phyloP scores from a whole-genome alignment of 75 land plant species.

The Selaginella moellendorffii region DNA sequence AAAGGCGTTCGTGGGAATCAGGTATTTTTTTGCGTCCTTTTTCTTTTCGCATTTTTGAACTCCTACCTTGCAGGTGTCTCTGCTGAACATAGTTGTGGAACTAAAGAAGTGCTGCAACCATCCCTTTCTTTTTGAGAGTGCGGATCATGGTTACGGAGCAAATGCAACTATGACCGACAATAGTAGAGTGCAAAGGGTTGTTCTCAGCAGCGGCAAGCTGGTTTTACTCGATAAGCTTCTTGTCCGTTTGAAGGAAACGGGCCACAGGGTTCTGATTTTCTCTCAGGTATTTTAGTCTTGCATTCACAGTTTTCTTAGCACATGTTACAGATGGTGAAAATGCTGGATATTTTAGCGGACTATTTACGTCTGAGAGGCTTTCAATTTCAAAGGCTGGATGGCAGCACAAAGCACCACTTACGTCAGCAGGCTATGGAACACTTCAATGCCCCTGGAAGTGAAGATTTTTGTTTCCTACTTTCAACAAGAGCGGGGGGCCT shows the following conservation, averaged over 20 bases:
- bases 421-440: constrained; percentile 99
- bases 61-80: constrained; percentile 68
- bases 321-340: constrained; percentile 84
- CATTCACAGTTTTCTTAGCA: neutral
- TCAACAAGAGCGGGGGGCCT: constrained; percentile 98
- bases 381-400: constrained; percentile 95
- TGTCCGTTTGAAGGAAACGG: constrained; percentile 58
- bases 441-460: constrained; percentile 99
- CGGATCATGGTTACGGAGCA: constrained; percentile 99
- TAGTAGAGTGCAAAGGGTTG: constrained; percentile 75
- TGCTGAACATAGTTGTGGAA: constrained; percentile 95
- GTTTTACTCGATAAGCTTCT: constrained; percentile 86
- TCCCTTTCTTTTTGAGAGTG: constrained; percentile 99
- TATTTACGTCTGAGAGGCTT: constrained; percentile 89
- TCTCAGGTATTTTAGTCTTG: constrained; percentile 54
- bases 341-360: constrained; percentile 95
- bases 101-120: constrained; percentile 99
- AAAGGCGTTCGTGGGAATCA: constrained; percentile 98
- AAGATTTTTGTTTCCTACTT: constrained; percentile 94
- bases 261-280: constrained; percentile 92
- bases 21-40: constrained; percentile 20
- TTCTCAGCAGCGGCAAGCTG: constrained; percentile 94
- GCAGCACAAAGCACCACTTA: constrained; percentile 90
- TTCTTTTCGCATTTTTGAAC: neutral
- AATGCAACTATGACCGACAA: constrained; percentile 50